Evolutionary conservation across 176 grass and related monocot species (phyloP), one percentile per base, ranked within the genome.

Genomic region (Elymus sibiricus): DNA sequence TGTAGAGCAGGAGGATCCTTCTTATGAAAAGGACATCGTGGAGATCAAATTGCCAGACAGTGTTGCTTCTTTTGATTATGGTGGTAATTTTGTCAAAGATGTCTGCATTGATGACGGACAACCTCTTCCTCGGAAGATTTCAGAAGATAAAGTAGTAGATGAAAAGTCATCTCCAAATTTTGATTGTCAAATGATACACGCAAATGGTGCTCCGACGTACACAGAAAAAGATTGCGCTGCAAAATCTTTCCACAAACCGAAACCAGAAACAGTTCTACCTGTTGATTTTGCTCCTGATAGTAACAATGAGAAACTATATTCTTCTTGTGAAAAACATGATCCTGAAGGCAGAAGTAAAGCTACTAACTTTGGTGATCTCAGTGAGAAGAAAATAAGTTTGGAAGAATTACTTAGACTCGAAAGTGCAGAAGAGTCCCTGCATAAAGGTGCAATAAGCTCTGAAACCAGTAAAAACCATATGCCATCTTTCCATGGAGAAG

Each of bases 1-100:
- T 27, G 14, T 86, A 11, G 16, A 40, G 3, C 76, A 69, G 74
- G 74, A 84, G 9, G 34, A 85, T 63, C 53, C 85, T 85, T 97
- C 67, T 67, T 88, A 80, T 83, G 92, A 94, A 11, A 90, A 97
- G 83, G 91, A 91, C 86, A 76, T 92, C 35, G 67, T 89, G 76
- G 92, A 97, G 76, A 89, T 93, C 62, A 86, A 90, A 87, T 59
- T 79, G 56, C 76, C 83, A 60, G 86, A 94, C 21, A 87, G 85
- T 71, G 53, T 89, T 72, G 86, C 71, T 51, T 80, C 77, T 76
- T 58, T 65, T 39, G 65, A 87, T 65, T 71, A 85, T 70, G 82
- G 66, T 32, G 72, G 47, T 34, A 86, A 92, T 76, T 92, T 92
- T 86, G 85, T 97, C 59, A 97, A 97, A 77, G 94, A 97, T 89